Percentiles rank a stretch among this genome's conserved stretches.
Evolutionary conservation across 179 eudicot genomes (phyloP).

Genomic region (Heliamphora pulchella): DNA sequence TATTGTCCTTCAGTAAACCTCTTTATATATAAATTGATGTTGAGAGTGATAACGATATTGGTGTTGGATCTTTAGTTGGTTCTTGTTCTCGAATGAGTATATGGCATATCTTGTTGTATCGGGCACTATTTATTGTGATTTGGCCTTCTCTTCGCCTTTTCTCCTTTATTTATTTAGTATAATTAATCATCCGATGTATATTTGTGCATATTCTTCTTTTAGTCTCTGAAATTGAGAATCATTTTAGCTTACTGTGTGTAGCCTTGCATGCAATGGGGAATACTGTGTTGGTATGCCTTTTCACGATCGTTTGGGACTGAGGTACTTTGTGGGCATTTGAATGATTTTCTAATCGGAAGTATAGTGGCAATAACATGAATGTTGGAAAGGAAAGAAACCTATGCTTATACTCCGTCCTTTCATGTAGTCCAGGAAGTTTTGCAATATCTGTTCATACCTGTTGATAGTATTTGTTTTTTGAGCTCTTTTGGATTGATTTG

Average conservation of each 20-base stretch:
- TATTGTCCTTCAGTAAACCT: conserved; percentile 25
- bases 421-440: neutral
- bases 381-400: neutral
- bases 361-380: neutral
- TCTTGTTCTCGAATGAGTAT: conserved; percentile 1
- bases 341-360: neutral
- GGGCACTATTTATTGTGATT: neutral
- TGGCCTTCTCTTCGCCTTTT: neutral
- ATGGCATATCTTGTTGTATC: neutral
- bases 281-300: conserved; percentile 2
- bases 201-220: neutral
- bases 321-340: neutral
- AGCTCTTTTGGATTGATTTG: neutral
- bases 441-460: neutral
- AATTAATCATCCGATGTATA: neutral
- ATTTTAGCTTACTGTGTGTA: neutral
- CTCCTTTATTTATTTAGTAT: neutral
- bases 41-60: neutral
- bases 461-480: neutral
- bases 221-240: neutral
- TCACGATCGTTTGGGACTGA: neutral
- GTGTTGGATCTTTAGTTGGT: neutral
- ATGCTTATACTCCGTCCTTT: neutral
- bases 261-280: neutral
- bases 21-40: neutral